Base-by-base conservation (phyloP, 345 rosid species). In the Theobroma cacao region DNA sequence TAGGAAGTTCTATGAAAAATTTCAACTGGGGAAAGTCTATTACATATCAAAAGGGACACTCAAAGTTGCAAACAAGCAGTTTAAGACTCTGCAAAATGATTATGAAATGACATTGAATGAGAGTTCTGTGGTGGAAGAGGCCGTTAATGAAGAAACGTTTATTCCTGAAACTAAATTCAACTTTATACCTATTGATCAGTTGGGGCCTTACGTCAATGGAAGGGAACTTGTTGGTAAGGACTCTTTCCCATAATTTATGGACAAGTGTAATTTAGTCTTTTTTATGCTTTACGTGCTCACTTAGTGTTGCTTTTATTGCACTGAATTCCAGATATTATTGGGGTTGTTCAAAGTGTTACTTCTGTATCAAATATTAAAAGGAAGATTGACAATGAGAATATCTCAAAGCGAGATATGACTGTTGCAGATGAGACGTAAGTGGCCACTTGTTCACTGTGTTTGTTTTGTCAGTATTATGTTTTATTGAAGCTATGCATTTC, bases 31-130 rank as follows among this genome's bases (percentile, higher is more conserved):
- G 60, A 95, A 92, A 78, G 97, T 93, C 18, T 95, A 91, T 79
- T 95, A 87, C 83, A 90, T 95, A 70, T 93, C 99, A 0, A 93
- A 79, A 73, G 99, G 98, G 60, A 84, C 90, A 20, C 94, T 95
- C 5, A 91, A 67, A 72, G 91, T 95, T 77, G 98, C 99, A 38
- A 91, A 95, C 80, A 95, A 93, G 86, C 96, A 92, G 85, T 95
- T 86, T 61, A 93, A 90, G 87, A 93, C 94, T 0, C 94, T 95
- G 74, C 86, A 91, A 52, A 95, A 95, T 84, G 99, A 95, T 78
- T 95, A 93, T 83, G 99, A 95, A 84, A 92, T 93, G 99, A 95
- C 88, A 10, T 78, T 95, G 82, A 91, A 92, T 83, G 97, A 95
- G 76, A 90, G 89, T 33, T 93, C 99, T 65, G 89, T 86, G 80